Conservation (phyloP, 345 rosid genomes). For the Ceriops zippeliana region DNA sequence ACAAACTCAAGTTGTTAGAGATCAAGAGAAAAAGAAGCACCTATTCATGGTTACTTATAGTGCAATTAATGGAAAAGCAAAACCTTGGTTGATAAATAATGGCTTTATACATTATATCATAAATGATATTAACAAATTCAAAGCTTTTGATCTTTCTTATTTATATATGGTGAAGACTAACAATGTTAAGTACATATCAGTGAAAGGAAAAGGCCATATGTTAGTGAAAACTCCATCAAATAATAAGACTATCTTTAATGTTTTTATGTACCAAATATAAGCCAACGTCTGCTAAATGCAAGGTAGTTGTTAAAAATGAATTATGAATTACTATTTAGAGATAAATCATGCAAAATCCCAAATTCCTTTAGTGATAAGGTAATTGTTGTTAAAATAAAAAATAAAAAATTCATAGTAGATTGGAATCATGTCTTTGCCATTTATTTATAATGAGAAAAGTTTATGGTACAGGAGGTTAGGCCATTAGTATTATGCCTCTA, state of each 20-base stretch:
- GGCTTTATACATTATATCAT: neutral
- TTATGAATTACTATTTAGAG: neutral
- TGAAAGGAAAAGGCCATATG: neutral
- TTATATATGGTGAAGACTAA: neutral
- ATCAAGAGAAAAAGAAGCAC: neutral
- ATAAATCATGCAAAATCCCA: neutral
- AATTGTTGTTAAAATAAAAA: neutral
- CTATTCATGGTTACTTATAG: neutral
- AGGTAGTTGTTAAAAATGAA: neutral
- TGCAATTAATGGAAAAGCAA: neutral
- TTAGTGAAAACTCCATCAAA: neutral
- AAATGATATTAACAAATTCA: neutral
- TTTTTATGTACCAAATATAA: neutral
- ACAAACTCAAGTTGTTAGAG: neutral
- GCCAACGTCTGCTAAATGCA: neutral
- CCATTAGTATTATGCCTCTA: neutral
- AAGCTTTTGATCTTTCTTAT: neutral
- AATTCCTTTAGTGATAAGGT: neutral
- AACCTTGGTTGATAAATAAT: slow-evolving; percentile 4
- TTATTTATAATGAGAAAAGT: neutral
- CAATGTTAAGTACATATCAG: neutral
- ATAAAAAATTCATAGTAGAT: neutral
- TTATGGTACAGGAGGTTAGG: neutral
- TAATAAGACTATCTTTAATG: neutral
- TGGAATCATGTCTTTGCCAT: neutral